phyloP scores from a whole-genome alignment of 2,329 filamentous ascomycete genomes.

The Lachnellula subtilissima region DNA sequence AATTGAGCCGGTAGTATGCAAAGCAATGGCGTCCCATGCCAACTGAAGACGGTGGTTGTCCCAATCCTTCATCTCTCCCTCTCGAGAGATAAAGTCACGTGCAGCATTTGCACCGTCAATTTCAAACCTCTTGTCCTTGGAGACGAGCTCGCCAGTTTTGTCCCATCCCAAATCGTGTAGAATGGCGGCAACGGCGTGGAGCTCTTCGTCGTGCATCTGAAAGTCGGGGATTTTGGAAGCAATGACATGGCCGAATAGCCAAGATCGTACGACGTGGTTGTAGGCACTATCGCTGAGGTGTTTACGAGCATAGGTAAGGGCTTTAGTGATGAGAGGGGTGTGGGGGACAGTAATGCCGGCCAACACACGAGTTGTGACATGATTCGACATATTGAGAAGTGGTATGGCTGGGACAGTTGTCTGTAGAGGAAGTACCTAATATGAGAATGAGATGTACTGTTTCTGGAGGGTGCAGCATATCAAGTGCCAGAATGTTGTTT shows the following conservation, averaged over 20 bases:
- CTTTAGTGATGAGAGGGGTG: constrained; percentile 34
- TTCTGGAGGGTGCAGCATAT: neutral
- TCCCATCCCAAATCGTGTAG: constrained; percentile 43
- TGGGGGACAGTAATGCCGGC: constrained; percentile 34
- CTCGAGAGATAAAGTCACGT: constrained; percentile 34
- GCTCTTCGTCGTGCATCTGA: constrained; percentile 32
- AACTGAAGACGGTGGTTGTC: constrained; percentile 40
- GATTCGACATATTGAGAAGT: neutral
- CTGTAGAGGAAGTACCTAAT: neutral
- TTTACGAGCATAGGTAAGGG: constrained; percentile 30
- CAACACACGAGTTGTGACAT: constrained; percentile 31
- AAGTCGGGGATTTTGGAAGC: constrained; percentile 27
- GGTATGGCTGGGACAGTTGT: neutral
- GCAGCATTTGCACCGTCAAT: constrained; percentile 45
- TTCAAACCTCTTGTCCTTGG: constrained; percentile 44
- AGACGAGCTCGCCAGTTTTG: constrained; percentile 33
- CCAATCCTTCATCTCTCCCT: constrained; percentile 30
- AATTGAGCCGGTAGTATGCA: constrained; percentile 38
- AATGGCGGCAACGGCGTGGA: constrained; percentile 36
- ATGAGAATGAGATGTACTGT: neutral
- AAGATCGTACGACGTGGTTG: constrained; percentile 37
- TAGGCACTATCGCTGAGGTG: constrained; percentile 31
- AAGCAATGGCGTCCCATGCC: constrained; percentile 45
- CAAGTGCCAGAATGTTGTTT: too few relatives aligned
- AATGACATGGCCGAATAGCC: constrained; percentile 35